Conservation (phyloP, 192 early-diverging fungal genomes). For the Coemansia furcata region DNA sequence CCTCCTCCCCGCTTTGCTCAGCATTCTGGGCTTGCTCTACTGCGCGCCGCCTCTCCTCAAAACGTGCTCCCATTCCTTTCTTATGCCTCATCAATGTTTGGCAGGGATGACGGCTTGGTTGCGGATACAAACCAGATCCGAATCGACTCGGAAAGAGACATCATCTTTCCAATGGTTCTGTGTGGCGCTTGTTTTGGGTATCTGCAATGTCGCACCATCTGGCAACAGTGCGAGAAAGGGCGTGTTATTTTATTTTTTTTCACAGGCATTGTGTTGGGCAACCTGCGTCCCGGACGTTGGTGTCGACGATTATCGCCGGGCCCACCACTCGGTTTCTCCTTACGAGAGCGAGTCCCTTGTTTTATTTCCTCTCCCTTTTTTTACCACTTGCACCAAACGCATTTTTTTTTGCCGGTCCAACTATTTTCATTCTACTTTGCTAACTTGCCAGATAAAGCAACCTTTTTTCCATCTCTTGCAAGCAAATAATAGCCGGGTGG, state of each 20-base stretch:
- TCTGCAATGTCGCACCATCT: neutral
- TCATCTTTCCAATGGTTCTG: neutral
- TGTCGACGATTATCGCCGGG: neutral
- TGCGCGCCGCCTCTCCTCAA: neutral
- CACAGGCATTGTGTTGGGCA: conserved; percentile 4
- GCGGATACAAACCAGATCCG: neutral
- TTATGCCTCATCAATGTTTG: neutral
- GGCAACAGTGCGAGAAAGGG: neutral
- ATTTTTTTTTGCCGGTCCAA: neutral
- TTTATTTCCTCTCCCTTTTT: neutral
- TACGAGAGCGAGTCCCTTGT: neutral
- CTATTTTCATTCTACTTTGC: neutral
- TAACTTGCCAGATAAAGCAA: neutral
- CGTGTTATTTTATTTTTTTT: conserved; percentile 1
- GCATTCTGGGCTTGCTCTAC: neutral
- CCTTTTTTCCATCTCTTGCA: neutral
- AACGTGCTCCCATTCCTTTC: neutral
- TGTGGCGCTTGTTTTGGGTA: conserved; percentile 7
- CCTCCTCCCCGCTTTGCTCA: conserved; percentile 1
- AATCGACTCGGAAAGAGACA: neutral
- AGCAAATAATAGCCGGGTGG: conserved; percentile 64
- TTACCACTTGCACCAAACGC: neutral
- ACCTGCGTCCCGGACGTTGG: neutral
- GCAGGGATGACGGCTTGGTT: neutral
- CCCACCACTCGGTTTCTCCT: neutral